Evolutionary conservation across 164 flowering plant genomes (phyloP), one percentile per base, ranked within the genome.

Genomic region (Annona squamosa): DNA sequence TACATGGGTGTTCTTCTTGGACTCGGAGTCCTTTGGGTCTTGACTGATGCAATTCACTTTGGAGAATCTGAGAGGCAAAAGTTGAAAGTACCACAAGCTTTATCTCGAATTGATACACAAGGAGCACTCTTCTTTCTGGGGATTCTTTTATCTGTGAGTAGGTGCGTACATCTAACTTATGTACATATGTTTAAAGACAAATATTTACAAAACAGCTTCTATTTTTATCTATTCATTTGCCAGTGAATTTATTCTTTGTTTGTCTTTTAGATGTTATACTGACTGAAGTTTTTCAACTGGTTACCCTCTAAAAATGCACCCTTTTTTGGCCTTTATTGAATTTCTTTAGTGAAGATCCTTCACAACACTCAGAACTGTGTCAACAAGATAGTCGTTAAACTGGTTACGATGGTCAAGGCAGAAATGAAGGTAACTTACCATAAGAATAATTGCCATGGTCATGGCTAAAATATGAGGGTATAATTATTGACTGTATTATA

Each of bases 61-160:
- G 99, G 99, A 19, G 99, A 92, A 85, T 87, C 96, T 56, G 97
- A 86, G 75, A 86, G 97, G 76, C 97, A 90, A 77, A 85, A 77
- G 77, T 78, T 95, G 75, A 92, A 87, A 82, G 98, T 95, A 71
- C 98, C 99, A 18, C 98, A 95, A 79, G 99, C 99, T 74, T 86
- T 95, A 66, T 95, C 99, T 19, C 88, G 99, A 37, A 95, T 95
- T 68, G 98, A 91, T 79, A 95, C 97, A 68, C 99, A 95, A 86
- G 99, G 99, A 78, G 94, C 80, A 43, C 90, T 95, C 73, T 95
- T 95, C 86, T 95, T 95, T 84, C 92, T 95, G 45, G 99, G 99
- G 48, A 92, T 95, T 80, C 94, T 95, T 75, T 79, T 92, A 74
- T 92, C 99, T 52, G 94, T 95, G 59, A 89, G 98, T 89, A 91